These are phyloP conservation scores for Candida tallmaniae DNA, from an alignment of 805 yeast genomes.

Conservation along the genomic window DNA sequence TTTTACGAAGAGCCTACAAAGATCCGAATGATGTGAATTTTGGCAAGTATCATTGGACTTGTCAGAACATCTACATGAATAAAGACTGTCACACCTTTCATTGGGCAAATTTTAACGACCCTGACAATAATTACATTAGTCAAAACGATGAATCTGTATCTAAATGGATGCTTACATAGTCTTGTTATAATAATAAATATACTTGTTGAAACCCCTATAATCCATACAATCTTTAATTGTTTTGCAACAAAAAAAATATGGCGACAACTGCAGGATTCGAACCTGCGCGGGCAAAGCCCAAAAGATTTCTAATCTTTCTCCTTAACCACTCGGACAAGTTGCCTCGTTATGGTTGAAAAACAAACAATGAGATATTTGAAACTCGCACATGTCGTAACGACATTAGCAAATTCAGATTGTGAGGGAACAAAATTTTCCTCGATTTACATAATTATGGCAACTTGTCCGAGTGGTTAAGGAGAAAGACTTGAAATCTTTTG, in stretches of 20 bases:
- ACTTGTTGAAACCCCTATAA: too few relatives aligned
- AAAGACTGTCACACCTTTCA: conserved; percentile 46
- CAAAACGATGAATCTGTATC: conserved; percentile 30
- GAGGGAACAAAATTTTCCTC: too few relatives aligned
- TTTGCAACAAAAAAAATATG: neutral
- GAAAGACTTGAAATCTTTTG: conserved; percentile 42
- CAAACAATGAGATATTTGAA: too few relatives aligned
- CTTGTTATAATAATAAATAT: neutral
- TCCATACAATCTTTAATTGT: neutral
- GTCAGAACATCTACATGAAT: conserved; percentile 43
- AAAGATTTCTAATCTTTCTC: conserved; percentile 46
- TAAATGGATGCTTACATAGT: conserved; percentile 32
- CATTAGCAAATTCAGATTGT: too few relatives aligned
- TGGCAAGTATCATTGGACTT: conserved; percentile 66
- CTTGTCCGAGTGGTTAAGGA: conserved; percentile 40
- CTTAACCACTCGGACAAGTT: conserved; percentile 47
- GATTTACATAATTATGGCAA: too few relatives aligned
- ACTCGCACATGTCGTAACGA: too few relatives aligned
- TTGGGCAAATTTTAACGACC: conserved; percentile 44
- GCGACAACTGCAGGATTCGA: conserved; percentile 49
- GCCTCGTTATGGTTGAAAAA: too few relatives aligned
- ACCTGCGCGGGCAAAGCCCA: conserved; percentile 50
- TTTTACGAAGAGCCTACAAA: conserved; percentile 52
- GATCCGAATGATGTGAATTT: conserved; percentile 28
- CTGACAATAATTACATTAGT: conserved; percentile 28